Evolutionary conservation across 2,329 filamentous ascomycete species (phyloP), one percentile per base, ranked within the genome.

Genomic region (Purpureocillium lavendulum): DNA sequence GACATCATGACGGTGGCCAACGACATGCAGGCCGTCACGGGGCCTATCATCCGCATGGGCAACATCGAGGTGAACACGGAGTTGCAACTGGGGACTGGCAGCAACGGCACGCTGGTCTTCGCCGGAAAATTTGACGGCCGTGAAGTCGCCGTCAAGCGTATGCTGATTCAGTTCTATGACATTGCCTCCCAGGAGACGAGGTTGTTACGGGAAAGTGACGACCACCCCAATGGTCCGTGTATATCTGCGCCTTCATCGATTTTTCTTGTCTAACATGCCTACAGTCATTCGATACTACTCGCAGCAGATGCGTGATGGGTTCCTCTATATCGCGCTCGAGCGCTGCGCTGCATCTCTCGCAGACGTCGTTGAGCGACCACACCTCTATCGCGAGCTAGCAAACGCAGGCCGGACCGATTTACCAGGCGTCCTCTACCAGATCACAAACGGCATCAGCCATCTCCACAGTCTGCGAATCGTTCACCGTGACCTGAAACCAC

Each of bases 31-130:
- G 73, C 79, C 36, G 69, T 82, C 6, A 75, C 73, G 2, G 74
- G 73, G 0, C 70, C 75, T 4, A 71, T 75, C 36, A 67, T 81
- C 48, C 73, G 69, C 39, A 78, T 83, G 57, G 77, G 76, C 24
- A 77, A 73, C 40, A 72, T 84, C 2, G 74, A 80, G 49, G 78
- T 83, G 38, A 72, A 82, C 46, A 73, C 74, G 33, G 73, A 80
- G 34, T 67, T 74, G 50, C 74, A 81, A 46, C 67, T 84, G 24
- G 80, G 80, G 16, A 82, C 87, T 43, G 92, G 92, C 40, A 97
- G 90, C 59, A 94, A 96, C 56, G 92, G 92, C n/a, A 98, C 92
- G 0, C 80, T 94, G 39, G 92, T 98, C 1, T 97, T 92, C 59
- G 83, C 87, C 36, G 92, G 92, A n/a, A 86, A 82, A 39, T 97